phyloP scores from a whole-genome alignment of 169 alveolate genomes.

The Amoebophrya sp. region DNA sequence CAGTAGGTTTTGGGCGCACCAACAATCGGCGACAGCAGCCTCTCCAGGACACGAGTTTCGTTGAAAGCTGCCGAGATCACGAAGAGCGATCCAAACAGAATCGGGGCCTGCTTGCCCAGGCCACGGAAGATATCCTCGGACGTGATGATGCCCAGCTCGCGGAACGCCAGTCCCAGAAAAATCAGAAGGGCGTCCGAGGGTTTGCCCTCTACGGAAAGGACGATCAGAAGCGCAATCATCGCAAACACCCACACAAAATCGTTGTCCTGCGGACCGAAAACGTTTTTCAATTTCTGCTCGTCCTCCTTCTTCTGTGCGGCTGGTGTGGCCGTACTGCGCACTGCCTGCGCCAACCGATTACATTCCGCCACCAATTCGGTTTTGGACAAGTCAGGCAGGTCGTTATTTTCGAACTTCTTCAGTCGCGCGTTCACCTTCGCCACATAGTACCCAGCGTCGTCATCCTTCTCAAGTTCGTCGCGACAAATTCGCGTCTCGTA shows the following conservation, averaged over 20 bases:
- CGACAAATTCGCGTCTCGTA: too few relatives aligned
- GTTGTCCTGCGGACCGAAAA: background rate
- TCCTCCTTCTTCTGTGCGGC: too few relatives aligned
- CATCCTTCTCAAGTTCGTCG: too few relatives aligned
- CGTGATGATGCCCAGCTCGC: background rate
- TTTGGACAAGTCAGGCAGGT: too few relatives aligned
- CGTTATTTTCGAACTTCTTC: too few relatives aligned
- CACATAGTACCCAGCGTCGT: too few relatives aligned
- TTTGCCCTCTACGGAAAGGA: background rate
- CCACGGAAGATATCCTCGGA: background rate
- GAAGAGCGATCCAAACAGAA: background rate
- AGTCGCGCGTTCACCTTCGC: too few relatives aligned
- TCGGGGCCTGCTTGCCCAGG: background rate
- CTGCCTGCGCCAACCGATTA: too few relatives aligned
- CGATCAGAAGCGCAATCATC: background rate
- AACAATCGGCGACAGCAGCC: background rate
- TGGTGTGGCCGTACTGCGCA: too few relatives aligned
- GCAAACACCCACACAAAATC: background rate
- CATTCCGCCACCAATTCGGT: too few relatives aligned
- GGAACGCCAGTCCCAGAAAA: background rate
- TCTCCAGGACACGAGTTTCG: background rate
- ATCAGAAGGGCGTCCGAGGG: background rate
- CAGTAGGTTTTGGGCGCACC: background rate
- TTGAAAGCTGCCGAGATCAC: background rate
- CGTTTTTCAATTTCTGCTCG: too few relatives aligned